phyloP scores from a whole-genome alignment of 2,329 filamentous ascomycete genomes.

The Colletotrichum spaethianum region DNA sequence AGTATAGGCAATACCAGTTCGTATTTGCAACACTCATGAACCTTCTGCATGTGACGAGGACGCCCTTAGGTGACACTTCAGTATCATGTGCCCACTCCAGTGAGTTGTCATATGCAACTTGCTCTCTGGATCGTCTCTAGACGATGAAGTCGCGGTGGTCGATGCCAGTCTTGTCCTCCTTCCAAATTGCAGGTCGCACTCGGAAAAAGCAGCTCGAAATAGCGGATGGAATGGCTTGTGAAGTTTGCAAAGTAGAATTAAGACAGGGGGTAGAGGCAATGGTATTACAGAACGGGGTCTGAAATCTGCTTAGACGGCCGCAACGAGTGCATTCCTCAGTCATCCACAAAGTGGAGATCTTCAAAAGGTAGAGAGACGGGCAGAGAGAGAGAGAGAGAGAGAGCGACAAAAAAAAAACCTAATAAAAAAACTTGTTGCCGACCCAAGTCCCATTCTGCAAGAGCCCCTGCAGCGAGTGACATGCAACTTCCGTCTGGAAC shows the following conservation, averaged over 20 bases:
- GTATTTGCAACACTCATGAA: not conserved
- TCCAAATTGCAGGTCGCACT: too few relatives aligned
- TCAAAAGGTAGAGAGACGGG: too few relatives aligned
- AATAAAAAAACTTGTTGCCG: not conserved
- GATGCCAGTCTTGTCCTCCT: not conserved
- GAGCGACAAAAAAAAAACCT: not conserved
- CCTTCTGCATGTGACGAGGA: not conserved
- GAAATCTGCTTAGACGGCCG: not conserved
- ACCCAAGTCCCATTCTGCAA: constrained; percentile 7
- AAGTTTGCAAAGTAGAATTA: not conserved
- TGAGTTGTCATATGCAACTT: not conserved
- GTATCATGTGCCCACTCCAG: not conserved
- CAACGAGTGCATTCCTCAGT: not conserved
- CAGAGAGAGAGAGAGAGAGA: not conserved
- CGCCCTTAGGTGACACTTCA: not conserved
- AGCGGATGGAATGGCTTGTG: too few relatives aligned
- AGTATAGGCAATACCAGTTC: too few relatives aligned
- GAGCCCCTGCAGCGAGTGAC: constrained; percentile 19
- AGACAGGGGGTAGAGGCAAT: not conserved
- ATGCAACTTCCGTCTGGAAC: constrained; percentile 9
- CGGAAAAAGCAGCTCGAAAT: too few relatives aligned
- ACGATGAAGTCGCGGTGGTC: not conserved
- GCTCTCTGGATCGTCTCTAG: not conserved
- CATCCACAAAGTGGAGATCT: not conserved
- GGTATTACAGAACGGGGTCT: not conserved